A percentile compares a stretch with the other conserved stretches of the same genome.
phyloP scores from a whole-genome alignment of 768 basidiomycete genomes.

The Phylloporus rhodoxanthus region DNA sequence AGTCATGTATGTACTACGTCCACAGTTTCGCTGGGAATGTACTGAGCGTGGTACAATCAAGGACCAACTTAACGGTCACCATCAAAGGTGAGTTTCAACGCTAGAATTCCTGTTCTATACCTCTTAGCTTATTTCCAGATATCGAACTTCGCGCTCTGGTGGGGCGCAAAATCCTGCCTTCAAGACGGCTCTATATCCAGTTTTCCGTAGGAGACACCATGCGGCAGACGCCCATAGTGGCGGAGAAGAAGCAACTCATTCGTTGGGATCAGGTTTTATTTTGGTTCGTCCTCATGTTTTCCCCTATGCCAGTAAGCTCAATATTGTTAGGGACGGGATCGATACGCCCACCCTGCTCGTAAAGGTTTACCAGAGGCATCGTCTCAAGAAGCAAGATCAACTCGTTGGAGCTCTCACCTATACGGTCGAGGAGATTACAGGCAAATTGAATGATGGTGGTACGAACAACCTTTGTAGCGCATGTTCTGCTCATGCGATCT shows the following conservation, averaged over 20 bases:
- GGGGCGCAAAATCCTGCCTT: neutral
- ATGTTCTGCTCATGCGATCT: too few species aligned
- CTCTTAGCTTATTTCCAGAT: neutral
- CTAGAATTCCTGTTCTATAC: neutral
- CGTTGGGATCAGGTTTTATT: neutral
- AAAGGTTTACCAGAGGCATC: too few species aligned
- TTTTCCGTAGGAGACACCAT: neutral
- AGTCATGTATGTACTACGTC: too few species aligned
- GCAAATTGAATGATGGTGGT: too few species aligned
- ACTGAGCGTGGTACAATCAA: neutral
- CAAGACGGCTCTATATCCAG: neutral
- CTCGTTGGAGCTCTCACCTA: too few species aligned
- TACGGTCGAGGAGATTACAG: too few species aligned
- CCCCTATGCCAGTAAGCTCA: neutral
- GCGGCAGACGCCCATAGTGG: neutral
- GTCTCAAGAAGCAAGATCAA: too few species aligned
- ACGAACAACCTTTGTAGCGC: too few species aligned
- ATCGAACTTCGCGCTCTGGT: neutral
- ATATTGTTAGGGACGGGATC: too few species aligned
- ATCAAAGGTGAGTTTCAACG: neutral
- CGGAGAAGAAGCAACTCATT: neutral
- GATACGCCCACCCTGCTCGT: too few species aligned
- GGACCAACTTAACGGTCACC: neutral
- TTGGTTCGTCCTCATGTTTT: neutral
- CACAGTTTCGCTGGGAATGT: too few species aligned